phyloP scores from a whole-genome alignment of 148 eudicot genomes.

The Rhododendron ferrugineum region DNA sequence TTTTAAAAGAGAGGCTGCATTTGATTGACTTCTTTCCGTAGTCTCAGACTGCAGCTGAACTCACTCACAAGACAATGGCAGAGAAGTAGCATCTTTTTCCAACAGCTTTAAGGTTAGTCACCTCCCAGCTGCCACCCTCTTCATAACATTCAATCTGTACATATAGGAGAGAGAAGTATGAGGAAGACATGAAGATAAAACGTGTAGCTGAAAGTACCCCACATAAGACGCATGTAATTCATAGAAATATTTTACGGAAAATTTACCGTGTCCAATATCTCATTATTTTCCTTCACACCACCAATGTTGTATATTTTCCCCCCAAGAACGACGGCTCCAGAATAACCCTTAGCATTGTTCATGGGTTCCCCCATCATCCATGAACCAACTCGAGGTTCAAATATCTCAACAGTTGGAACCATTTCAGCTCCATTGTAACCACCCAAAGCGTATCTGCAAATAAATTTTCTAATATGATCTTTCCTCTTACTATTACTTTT shows the following conservation, averaged over 20 bases:
- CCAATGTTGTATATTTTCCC: constrained; percentile 47
- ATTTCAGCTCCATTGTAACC: constrained; percentile 54
- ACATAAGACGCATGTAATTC: background rate
- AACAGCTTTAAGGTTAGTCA: constrained; percentile 31
- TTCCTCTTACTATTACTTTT: background rate
- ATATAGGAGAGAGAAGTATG: background rate
- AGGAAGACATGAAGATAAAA: background rate
- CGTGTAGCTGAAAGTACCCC: background rate
- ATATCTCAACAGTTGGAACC: constrained; percentile 55
- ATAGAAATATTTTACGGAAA: background rate
- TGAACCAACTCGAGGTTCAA: constrained; percentile 55
- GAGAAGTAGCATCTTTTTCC: constrained; percentile 65
- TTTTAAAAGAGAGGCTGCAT: too few relatives aligned
- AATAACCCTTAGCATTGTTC: constrained; percentile 41
- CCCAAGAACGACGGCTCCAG: constrained; percentile 40
- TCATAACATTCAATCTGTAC: constrained; percentile 60
- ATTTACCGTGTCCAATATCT: constrained; percentile 38
- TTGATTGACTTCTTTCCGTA: background rate
- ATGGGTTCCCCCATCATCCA: constrained; percentile 60
- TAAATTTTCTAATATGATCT: background rate
- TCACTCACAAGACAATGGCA: constrained; percentile 35
- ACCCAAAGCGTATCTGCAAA: constrained; percentile 67
- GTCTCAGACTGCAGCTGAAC: background rate
- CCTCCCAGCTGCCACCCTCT: constrained; percentile 62
- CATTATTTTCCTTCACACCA: constrained; percentile 27